Evolutionary conservation across 768 basidiomycete genomes (phyloP), one percentile per base, ranked within the genome.

Genomic region (Leccinum rimulosum): DNA sequence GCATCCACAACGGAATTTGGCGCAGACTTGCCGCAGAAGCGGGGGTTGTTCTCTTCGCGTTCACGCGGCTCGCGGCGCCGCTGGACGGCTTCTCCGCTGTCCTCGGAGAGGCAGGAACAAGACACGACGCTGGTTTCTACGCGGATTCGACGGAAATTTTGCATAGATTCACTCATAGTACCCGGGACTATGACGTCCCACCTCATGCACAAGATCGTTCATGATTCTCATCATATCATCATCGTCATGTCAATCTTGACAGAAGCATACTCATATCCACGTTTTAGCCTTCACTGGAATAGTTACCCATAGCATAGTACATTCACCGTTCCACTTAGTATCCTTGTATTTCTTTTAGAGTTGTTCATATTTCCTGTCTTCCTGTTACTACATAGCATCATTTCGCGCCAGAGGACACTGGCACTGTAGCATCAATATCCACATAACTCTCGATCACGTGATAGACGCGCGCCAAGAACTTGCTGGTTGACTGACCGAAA

Each of bases 131-230:
- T 55, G 36, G 61, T 58, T 56, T 64, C 63, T 50, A 59, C 60
- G 59, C 68, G 70, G 30, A 65, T 69, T 33, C 66, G 72, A 54
- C 73, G 74, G 27, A 75, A 74, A 70, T 77, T 66, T 64, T 77
- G 57, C 74, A 73, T 57, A 70, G 71, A 61, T 57, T 77, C 64
- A 72, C 72, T 45, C 61, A 58, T 57, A 55, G 49, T 49, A 53
- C 52, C 53, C 61, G 55, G 54, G 56, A 55, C 50, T 57, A 57
- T 57, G 52, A 50, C 15, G 45, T 35, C 58, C 33, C 17, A 10
- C 56, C 35, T 51, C 50, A 19, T 22, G 28, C 28, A 19, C 53
- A 57, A 54, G 65, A 64, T 53, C 45, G 10, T 59, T 50, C 31
- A 57, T 64, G 52, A 54, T 56, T 47, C 53, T 15, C 36, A 61